A percentile compares a stretch with the other conserved stretches of the same genome.
Evolutionary conservation across 2,329 filamentous ascomycete genomes (phyloP).

Genomic region (Botrytis cinerea): DNA sequence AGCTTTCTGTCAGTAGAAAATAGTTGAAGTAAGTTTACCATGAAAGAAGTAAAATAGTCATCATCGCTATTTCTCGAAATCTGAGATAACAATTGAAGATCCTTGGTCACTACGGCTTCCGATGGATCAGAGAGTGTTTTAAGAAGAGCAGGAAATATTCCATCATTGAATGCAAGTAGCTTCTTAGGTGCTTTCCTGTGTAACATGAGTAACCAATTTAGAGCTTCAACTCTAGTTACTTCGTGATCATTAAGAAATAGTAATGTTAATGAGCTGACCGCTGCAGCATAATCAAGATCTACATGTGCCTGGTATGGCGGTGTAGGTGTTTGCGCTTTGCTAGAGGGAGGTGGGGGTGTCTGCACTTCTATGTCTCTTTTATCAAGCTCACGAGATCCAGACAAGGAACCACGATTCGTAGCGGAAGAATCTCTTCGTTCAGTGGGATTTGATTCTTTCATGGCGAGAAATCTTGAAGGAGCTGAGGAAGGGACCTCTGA

Average conservation of each 20-base stretch:
- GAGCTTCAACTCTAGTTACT: constrained; percentile 86
- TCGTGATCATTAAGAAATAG: constrained; percentile 97
- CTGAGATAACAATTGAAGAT: constrained; percentile 89
- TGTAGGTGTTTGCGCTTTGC: constrained; percentile 37
- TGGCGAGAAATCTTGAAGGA: constrained; percentile 47
- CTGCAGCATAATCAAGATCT: constrained; percentile 93
- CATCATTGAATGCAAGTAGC: constrained; percentile 92
- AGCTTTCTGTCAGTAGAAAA: constrained; percentile 93
- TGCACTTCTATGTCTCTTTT: constrained; percentile 55
- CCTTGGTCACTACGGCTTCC: constrained; percentile 92
- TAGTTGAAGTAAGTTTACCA: constrained; percentile 92
- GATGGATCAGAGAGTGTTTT: constrained; percentile 96
- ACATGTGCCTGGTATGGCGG: constrained; percentile 53
- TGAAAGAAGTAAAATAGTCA: constrained; percentile 96
- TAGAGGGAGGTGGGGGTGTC: constrained; percentile 48
- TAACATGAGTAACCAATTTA: constrained; percentile 97
- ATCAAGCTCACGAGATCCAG: constrained; percentile 51
- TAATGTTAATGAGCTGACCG: constrained; percentile 88
- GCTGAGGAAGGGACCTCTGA: constrained; percentile 45
- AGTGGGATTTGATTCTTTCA: constrained; percentile 40
- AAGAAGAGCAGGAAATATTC: constrained; percentile 91
- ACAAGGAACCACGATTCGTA: constrained; percentile 43
- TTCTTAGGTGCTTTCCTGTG: constrained; percentile 93
- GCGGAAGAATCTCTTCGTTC: constrained; percentile 40
- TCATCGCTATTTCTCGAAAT: constrained; percentile 97